Evolutionary conservation across 495 filamentous ascomycete species (phyloP), one percentile per base, ranked within the genome.

Genomic region (Aspergillus wentii): DNA sequence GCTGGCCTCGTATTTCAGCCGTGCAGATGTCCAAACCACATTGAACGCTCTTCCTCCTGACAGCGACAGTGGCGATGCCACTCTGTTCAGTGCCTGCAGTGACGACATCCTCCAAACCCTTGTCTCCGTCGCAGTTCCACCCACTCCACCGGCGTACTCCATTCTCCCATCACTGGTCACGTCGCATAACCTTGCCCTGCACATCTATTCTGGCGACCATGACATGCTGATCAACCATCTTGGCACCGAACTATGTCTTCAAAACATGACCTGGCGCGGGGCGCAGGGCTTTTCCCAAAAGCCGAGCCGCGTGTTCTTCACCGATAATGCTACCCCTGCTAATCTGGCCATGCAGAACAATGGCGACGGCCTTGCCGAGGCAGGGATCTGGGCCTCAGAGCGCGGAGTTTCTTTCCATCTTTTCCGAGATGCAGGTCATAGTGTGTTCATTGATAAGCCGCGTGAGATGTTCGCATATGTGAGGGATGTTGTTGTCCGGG

Each of bases 141-240:
- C 46, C 10, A 35, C 43, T 1, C 49, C 58, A 4, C 60, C 60
- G 1, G 58, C 51, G 8, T 66, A 68, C 40, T 19, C 20, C 5
- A 35, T 71, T 14, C 48, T 68, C 14, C 65, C 62, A 1, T 30
- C 30, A 6, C 41, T 69, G 28, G 34, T 69, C 15, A 65, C 51
- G 0, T 35, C 42, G 8, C 38, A 63, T 30, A 68, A 62, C 11
- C 35, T 67, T 40, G 51, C 53, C 9, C 44, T 69, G 9, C 61
- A 68, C 37, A 29, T 69, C 23, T 69, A 63, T 35, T 53, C 52
- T 17, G 66, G 66, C 13, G 58, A 68, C 26, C 46, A 54, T 48
- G 66, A 69, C 43, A 53, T 68, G 51, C 29, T 68, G 21, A 41
- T 66, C 40, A 69, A 67, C 26, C 61, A 68, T 44, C 33, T 61